phyloP scores from a whole-genome alignment of 371 early-diverging fungal genomes.

The Lichtheimia ramosa region DNA sequence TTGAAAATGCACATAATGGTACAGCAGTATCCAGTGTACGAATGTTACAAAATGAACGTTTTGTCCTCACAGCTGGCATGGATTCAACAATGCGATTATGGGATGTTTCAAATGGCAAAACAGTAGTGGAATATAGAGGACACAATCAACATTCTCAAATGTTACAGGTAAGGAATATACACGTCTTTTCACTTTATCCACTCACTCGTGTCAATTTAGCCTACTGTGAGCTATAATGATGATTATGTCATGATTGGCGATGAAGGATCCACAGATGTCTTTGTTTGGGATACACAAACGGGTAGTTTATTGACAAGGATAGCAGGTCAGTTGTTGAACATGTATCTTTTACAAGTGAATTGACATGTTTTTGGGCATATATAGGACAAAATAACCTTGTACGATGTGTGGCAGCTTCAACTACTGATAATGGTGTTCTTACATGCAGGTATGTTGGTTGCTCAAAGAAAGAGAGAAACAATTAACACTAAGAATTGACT shows the following conservation, averaged over 20 bases:
- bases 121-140: slow-evolving; percentile 69
- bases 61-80: slow-evolving; percentile 75
- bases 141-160: slow-evolving; percentile 52
- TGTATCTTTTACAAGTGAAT: not conserved
- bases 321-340: slow-evolving; percentile 17
- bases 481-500: not conserved
- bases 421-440: slow-evolving; percentile 46
- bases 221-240: slow-evolving; percentile 76
- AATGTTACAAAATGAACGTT: slow-evolving; percentile 76
- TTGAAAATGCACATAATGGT: slow-evolving; percentile 78
- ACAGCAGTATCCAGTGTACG: slow-evolving; percentile 70
- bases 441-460: slow-evolving; percentile 40
- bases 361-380: not conserved
- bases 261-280: slow-evolving; percentile 62
- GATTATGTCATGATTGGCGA: slow-evolving; percentile 77
- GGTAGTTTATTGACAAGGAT: slow-evolving; percentile 52
- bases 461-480: not conserved
- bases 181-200: not conserved
- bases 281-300: slow-evolving; percentile 69
- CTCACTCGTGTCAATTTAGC: slow-evolving; percentile 20
- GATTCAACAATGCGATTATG: slow-evolving; percentile 80
- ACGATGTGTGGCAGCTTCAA: slow-evolving; percentile 44
- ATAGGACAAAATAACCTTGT: slow-evolving; percentile 48
- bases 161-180: slow-evolving; percentile 36
- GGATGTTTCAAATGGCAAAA: slow-evolving; percentile 78